phyloP scores from a whole-genome alignment of 2,329 filamentous ascomycete genomes.

The Colletotrichum magnum region DNA sequence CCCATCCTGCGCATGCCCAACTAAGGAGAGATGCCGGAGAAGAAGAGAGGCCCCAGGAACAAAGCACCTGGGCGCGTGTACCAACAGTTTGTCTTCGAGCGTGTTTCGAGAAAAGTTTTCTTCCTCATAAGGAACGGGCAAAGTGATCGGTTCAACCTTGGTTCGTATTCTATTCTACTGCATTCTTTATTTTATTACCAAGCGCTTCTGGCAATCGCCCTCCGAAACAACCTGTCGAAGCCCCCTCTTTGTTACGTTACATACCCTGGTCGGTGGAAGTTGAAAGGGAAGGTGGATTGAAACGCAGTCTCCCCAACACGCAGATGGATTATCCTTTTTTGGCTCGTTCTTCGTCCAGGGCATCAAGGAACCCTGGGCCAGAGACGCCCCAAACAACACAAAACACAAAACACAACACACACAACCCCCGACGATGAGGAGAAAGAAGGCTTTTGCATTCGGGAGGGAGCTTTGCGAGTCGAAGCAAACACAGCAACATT shows the following conservation, averaged over 20 bases:
- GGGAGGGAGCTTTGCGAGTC: conserved; percentile 31
- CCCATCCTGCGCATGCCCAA: conserved; percentile 57
- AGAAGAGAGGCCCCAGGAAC: conserved; percentile 5
- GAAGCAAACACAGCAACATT: conserved; percentile 16
- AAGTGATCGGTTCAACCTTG: conserved; percentile 36
- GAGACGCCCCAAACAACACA: conserved; percentile 4
- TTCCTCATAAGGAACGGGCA: conserved; percentile 22
- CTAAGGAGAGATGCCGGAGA: conserved; percentile 44
- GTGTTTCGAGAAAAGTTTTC: conserved; percentile 33
- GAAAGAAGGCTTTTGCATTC: conserved; percentile 14
- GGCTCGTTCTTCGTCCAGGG: conserved; percentile 21
- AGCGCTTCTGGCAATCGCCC: conserved; percentile 30
- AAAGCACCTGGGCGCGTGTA: conserved; percentile 22
- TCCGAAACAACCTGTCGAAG: conserved; percentile 29
- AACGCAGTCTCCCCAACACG: conserved; percentile 35
- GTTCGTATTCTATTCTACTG: conserved; percentile 39
- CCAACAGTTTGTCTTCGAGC: conserved; percentile 36
- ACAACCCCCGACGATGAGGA: conserved; percentile 11
- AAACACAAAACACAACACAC: neutral
- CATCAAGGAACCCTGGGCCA: neutral
- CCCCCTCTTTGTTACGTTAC: conserved; percentile 36
- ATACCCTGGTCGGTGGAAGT: conserved; percentile 40
- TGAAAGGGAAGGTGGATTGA: conserved; percentile 35
- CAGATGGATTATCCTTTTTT: conserved; percentile 34
- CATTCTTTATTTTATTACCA: conserved; percentile 25